These are phyloP conservation scores for Knoxia roxburghii DNA, from an alignment of 257 asterid species.

Conservation along the genomic window DNA sequence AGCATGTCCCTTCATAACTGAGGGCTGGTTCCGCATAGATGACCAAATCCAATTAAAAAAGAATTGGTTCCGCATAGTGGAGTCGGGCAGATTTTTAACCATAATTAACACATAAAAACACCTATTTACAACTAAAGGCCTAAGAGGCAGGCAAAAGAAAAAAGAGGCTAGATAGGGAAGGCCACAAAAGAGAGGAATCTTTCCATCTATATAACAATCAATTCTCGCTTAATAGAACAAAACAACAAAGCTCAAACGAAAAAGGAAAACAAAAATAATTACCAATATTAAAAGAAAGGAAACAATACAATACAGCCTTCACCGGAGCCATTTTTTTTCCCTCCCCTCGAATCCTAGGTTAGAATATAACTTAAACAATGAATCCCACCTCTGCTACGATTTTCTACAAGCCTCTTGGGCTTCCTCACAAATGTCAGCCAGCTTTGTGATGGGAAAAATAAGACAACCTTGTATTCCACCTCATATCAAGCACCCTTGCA, in stretches of 20 bases:
- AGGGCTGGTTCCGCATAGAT: too few species aligned
- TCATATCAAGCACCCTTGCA: slow-evolving; percentile 18
- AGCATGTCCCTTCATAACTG: too few species aligned
- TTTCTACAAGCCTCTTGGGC: slow-evolving; percentile 30
- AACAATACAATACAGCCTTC: slow-evolving; percentile 36
- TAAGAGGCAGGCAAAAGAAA: too few species aligned
- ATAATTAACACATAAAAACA: too few species aligned
- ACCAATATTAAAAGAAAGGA: slow-evolving; percentile 16
- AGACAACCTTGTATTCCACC: slow-evolving; percentile 19
- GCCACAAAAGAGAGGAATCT: neutral
- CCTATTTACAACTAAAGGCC: too few species aligned
- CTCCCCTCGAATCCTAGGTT: slow-evolving; percentile 26
- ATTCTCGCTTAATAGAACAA: slow-evolving; percentile 3
- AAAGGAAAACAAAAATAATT: neutral
- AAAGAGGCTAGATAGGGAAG: too few species aligned
- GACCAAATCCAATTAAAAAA: too few species aligned
- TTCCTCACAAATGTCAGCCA: slow-evolving; percentile 23
- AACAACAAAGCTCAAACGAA: slow-evolving; percentile 11
- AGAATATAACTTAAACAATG: slow-evolving; percentile 35
- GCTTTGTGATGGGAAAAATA: slow-evolving; percentile 18
- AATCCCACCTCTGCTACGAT: slow-evolving; percentile 21
- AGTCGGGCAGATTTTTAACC: too few species aligned
- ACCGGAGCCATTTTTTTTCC: slow-evolving; percentile 31
- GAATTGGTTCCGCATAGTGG: too few species aligned
- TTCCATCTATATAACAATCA: slow-evolving; percentile 1